These are phyloP conservation scores for Tetrapisispora pingtungensis DNA, from an alignment of 805 yeast species.

Conservation along the genomic window DNA sequence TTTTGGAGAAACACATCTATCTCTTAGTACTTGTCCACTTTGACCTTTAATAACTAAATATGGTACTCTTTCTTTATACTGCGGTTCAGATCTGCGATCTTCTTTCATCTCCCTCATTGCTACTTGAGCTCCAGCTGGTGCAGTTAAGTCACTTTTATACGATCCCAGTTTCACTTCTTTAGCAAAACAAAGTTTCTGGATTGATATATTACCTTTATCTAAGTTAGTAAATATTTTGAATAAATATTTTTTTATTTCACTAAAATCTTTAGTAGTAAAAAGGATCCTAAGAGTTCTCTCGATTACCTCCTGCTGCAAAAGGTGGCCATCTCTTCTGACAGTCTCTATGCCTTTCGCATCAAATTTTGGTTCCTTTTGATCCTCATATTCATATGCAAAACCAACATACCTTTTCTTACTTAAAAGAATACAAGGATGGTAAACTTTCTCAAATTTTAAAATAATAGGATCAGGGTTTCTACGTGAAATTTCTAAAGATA, in stretches of 20 bases:
- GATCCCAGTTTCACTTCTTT: slow-evolving; percentile 80
- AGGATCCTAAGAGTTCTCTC: slow-evolving; percentile 57
- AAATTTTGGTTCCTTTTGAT: slow-evolving; percentile 51
- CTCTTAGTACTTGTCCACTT: slow-evolving; percentile 49
- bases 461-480: slow-evolving; percentile 71
- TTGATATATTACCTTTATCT: slow-evolving; percentile 47
- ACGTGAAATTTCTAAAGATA: slow-evolving; percentile 54
- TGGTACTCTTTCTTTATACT: slow-evolving; percentile 80
- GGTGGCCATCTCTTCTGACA: slow-evolving; percentile 87
- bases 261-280: slow-evolving; percentile 64
- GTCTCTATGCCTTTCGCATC: slow-evolving; percentile 98
- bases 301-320: slow-evolving; percentile 78
- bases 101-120: slow-evolving; percentile 50
- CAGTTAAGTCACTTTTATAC: slow-evolving; percentile 57
- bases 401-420: slow-evolving; percentile 93
- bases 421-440: slow-evolving; percentile 71
- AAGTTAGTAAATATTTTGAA: slow-evolving; percentile 59
- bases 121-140: slow-evolving; percentile 89
- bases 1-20: slow-evolving; percentile 71
- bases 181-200: slow-evolving; percentile 85
- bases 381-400: slow-evolving; percentile 52
- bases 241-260: slow-evolving; percentile 58
- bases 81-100: slow-evolving; percentile 74
- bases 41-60: slow-evolving; percentile 64
- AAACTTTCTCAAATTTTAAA: slow-evolving; percentile 85